Base-by-base conservation (phyloP, 768 basidiomycete genomes). In the Rubroboletus satanas region DNA sequence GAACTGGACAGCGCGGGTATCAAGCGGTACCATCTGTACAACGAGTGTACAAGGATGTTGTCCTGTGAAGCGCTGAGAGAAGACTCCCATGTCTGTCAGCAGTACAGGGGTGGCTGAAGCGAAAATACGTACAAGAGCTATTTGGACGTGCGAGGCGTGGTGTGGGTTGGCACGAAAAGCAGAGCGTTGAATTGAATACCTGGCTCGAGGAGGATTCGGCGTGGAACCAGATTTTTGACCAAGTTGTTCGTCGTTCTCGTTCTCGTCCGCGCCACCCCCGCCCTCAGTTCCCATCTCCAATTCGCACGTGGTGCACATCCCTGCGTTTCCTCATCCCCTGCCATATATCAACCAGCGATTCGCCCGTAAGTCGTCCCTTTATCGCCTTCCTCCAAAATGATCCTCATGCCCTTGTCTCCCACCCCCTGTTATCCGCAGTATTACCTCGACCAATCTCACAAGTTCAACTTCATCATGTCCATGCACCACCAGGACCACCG, bases 401-500 rank as follows among this genome's bases (percentile, higher is more conserved):
- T 62, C 44, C 57, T 68, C 48, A 62, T 60, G 54, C 46, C 63
- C 32, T 47, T 52, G 45, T 64, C 63, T n/a, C 62, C 64, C 37
- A 49, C 54, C 38, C 54, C 66, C 26, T 54, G 32, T 48, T 55
- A 45, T 49, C 58, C 71, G 59, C 64, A 68, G 67, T 49, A 50
- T 35, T 53, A 56, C 57, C 45, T 53, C 47, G 45, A 58, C 51
- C 57, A 54, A 51, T 59, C 74, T 63, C 57, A 68, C 65, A 68
- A 69, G 49, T 73, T 77, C 56, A 74, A 78, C 68, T 73, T 78
- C 61, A 62, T 69, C 55, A 71, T 77, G 69, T 67, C 74, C 59
- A 71, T 71, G 57, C 77, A 74, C 53, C 75, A 74, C 58, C 75
- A 79, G 50, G 76, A 78, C 56, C 79, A 79, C 56, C 58, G 56